Evolutionary conservation across 2,329 filamentous ascomycete genomes (phyloP).

Genomic region (Diaporthe sp.): DNA sequence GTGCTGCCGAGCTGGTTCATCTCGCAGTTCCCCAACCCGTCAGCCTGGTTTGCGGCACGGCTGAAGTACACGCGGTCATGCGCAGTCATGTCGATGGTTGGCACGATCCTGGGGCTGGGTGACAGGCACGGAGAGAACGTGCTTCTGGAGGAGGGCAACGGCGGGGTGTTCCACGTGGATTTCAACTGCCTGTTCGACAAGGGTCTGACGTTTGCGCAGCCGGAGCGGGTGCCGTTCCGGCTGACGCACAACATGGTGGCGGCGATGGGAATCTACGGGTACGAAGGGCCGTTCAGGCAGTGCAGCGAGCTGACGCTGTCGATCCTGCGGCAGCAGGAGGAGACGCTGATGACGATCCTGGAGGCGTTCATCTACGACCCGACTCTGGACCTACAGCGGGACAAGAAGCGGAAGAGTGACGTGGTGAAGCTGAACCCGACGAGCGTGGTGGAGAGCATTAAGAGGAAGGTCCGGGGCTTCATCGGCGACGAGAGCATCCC

Average conservation of each 20-base stretch:
- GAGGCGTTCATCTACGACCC: slow-evolving; percentile 98
- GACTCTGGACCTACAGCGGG: slow-evolving; percentile 88
- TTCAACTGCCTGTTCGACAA: slow-evolving; percentile 99
- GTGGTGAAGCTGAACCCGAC: slow-evolving; percentile 67
- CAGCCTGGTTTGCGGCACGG: slow-evolving; percentile 90
- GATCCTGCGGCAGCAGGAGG: slow-evolving; percentile 90
- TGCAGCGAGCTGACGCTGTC: slow-evolving; percentile 90
- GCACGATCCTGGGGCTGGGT: slow-evolving; percentile 91
- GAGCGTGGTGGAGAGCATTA: slow-evolving; percentile 90
- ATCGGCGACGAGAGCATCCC: slow-evolving; percentile 91
- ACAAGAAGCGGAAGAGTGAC: slow-evolving; percentile 70
- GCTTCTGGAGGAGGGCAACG: slow-evolving; percentile 91
- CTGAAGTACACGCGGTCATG: slow-evolving; percentile 92
- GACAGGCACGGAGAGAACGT: slow-evolving; percentile 99
- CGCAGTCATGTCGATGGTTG: slow-evolving; percentile 99
- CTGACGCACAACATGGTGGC: slow-evolving; percentile 99
- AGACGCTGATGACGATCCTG: slow-evolving; percentile 96
- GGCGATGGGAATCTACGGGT: slow-evolving; percentile 94
- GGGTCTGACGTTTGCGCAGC: slow-evolving; percentile 93
- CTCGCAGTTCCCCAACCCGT: slow-evolving; percentile 93
- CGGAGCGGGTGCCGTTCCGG: slow-evolving; percentile 94
- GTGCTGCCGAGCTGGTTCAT: slow-evolving; percentile 96
- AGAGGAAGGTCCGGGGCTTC: slow-evolving; percentile 86
- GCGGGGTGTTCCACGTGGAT: slow-evolving; percentile 96
- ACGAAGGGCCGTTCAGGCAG: slow-evolving; percentile 92